Conservation (phyloP, 2,329 filamentous ascomycete species). For the Zymoseptoria passerinii region DNA sequence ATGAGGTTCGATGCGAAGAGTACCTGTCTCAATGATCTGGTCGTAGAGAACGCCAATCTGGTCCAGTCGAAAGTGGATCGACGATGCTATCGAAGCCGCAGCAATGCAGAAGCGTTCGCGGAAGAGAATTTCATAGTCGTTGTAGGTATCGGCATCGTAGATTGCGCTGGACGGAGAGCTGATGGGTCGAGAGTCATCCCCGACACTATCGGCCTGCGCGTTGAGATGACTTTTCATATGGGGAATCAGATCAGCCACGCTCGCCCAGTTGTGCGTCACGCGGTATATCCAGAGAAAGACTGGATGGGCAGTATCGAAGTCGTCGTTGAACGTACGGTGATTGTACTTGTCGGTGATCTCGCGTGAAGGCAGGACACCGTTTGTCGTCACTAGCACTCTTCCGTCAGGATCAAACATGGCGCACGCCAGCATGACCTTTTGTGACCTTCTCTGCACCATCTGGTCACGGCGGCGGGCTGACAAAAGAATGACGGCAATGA, state of each 20-base stretch:
- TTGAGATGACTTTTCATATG: slow-evolving; percentile 66
- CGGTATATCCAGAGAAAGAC: slow-evolving; percentile 84
- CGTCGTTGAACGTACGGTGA: slow-evolving; percentile 57
- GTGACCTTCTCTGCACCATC: slow-evolving; percentile 38
- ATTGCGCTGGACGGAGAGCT: slow-evolving; percentile 25
- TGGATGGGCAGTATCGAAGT: slow-evolving; percentile 66
- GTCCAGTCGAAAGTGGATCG: slow-evolving; percentile 39
- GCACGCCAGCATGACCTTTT: slow-evolving; percentile 48
- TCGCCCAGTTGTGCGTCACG: slow-evolving; percentile 68
- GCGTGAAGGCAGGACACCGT: slow-evolving; percentile 60
- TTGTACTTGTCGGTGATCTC: slow-evolving; percentile 74
- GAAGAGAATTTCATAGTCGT: slow-evolving; percentile 68
- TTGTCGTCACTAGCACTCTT: slow-evolving; percentile 59
- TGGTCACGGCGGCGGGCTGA: slow-evolving; percentile 32
- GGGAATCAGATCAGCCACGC: slow-evolving; percentile 58
- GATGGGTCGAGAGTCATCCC: slow-evolving; percentile 22
- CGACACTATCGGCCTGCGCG: slow-evolving; percentile 29
- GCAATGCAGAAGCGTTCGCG: slow-evolving; percentile 77
- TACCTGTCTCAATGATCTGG: slow-evolving; percentile 30
- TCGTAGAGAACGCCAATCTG: slow-evolving; percentile 31
- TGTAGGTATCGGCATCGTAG: slow-evolving; percentile 50
- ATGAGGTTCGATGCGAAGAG: slow-evolving; percentile 16
- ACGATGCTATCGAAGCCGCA: slow-evolving; percentile 62
- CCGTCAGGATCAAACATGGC: slow-evolving; percentile 61
- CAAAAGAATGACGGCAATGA: slow-evolving; percentile 30